Base-by-base conservation (phyloP, 768 basidiomycete genomes). In the Leccinum truebloodii region DNA sequence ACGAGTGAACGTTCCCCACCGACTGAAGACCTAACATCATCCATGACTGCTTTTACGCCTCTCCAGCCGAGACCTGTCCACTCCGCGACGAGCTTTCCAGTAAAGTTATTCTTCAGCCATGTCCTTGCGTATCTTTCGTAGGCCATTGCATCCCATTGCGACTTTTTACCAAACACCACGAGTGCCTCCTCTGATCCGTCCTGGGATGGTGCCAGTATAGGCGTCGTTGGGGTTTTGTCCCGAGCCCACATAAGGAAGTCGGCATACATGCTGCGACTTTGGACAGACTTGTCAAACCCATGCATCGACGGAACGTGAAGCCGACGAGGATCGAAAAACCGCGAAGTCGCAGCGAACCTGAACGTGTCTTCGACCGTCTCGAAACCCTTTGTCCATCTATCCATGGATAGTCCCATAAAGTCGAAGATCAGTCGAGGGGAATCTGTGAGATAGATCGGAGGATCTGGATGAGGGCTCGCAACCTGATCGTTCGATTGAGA, bases 371-470 rank as follows among this genome's bases (percentile, higher is more conserved):
- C 73, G 56, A 82, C 79, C 0, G 84, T 84, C 13, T 71, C 56
- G 63, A 91, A 91, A 0, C 88, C 87, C 35, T 69, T 67, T 39
- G 68, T 62, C 79, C 83, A 87, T 22, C 69, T 66, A 6, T 80
- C 78, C 76, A 81, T 77, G 0, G 83, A 81, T 26, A 88, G 77
- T 4, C 81, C 86, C 65, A 88, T 76, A 66, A 88, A 91, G 7
- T 71, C 62, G 20, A 83, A 65, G 41, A 90, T 83, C 1, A 78
- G 73, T 34, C 77, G 72, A 55, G 85, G 79, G 16, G 81, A 81
- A 5, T 73, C 62, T 41, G 80, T 80, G 48, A 91, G 78, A n/a
- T 76, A 63, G 46, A 87, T 76, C 1, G 83, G 79, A 16, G 72
- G 67, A 24, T 72, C 54, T 22, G 74, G 71, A 0, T 65, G 73